These are phyloP conservation scores for Incumbomyces delicatus DNA, from an alignment of 2,329 filamentous ascomycete genomes.

Conservation along the genomic window DNA sequence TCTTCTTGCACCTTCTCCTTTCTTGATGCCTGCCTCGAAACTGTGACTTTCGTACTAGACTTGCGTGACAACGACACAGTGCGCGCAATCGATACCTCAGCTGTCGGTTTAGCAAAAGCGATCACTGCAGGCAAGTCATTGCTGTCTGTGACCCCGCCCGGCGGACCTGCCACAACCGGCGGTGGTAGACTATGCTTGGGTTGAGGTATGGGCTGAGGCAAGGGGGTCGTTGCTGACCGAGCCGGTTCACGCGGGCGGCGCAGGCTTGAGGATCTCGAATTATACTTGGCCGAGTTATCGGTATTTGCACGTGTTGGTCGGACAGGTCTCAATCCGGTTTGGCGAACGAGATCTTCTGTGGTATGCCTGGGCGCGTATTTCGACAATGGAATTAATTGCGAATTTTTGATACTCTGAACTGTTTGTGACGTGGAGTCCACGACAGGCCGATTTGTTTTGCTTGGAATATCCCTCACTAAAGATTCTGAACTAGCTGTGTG, in stretches of 20 bases:
- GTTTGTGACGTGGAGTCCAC: too few relatives aligned
- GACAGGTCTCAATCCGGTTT: conserved; percentile 3
- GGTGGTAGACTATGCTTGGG: neutral
- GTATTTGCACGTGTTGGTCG: conserved; percentile 1
- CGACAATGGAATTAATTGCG: conserved; percentile 19
- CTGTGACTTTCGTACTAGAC: conserved; percentile 14
- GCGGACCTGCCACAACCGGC: neutral
- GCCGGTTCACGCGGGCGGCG: neutral
- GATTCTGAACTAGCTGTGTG: too few relatives aligned
- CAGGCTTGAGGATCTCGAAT: neutral
- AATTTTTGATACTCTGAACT: conserved; percentile 11
- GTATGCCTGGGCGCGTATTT: conserved; percentile 19
- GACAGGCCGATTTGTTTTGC: too few relatives aligned
- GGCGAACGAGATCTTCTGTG: conserved; percentile 6
- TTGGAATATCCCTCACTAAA: too few relatives aligned
- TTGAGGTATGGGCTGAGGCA: conserved; percentile 2
- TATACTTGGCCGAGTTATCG: neutral
- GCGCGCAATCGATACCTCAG: conserved; percentile 17
- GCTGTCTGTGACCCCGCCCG: neutral
- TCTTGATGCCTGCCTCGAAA: conserved; percentile 8
- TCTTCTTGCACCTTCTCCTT: conserved; percentile 10
- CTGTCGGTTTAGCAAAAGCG: conserved; percentile 7
- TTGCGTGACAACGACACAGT: conserved; percentile 18
- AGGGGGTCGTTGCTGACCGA: conserved; percentile 11
- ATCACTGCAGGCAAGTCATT: conserved; percentile 1